Evolutionary conservation across 306 rosid genomes (phyloP).

Genomic region (Fagus sylvatica): DNA sequence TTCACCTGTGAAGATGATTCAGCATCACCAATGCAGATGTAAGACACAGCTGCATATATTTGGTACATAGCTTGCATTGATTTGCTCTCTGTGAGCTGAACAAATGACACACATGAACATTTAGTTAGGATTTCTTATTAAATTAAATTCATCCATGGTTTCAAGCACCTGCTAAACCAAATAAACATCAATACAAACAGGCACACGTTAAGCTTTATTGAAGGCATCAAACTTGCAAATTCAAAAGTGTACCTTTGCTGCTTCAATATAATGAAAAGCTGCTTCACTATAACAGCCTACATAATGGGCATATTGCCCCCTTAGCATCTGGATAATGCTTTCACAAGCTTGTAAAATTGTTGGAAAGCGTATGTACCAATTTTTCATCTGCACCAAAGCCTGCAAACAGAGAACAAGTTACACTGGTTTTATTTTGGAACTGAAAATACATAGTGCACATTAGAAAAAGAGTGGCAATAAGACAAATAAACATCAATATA

Average conservation of each 20-base stretch:
- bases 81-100: conserved; percentile 89
- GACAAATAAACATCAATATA: no score
- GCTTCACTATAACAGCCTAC: conserved; percentile 92
- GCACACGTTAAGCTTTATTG: conserved; percentile 21
- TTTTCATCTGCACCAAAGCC: conserved; percentile 93
- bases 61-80: conserved; percentile 91
- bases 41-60: conserved; percentile 93
- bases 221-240: conserved; percentile 22
- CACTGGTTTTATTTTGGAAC: conserved; percentile 18
- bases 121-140: conserved; percentile 31
- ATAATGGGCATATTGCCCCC: conserved; percentile 94
- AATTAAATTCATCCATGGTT: conserved; percentile 11
- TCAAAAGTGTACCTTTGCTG: conserved; percentile 58
- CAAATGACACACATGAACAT: conserved; percentile 23
- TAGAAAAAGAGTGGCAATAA: not conserved
- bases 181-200: conserved; percentile 14
- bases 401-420: conserved; percentile 38
- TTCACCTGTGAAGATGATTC: conserved; percentile 88
- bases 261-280: conserved; percentile 84
- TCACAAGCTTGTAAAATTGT: conserved; percentile 93
- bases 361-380: conserved; percentile 88
- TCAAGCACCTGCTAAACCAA: conserved; percentile 9
- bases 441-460: conserved; percentile 18
- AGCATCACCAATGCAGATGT: conserved; percentile 92
- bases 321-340: conserved; percentile 88